A percentile compares a stretch with the other conserved stretches of the same genome.
Evolutionary conservation across 495 filamentous ascomycete genomes (phyloP).

Genomic region (Acidiella bohemica): DNA sequence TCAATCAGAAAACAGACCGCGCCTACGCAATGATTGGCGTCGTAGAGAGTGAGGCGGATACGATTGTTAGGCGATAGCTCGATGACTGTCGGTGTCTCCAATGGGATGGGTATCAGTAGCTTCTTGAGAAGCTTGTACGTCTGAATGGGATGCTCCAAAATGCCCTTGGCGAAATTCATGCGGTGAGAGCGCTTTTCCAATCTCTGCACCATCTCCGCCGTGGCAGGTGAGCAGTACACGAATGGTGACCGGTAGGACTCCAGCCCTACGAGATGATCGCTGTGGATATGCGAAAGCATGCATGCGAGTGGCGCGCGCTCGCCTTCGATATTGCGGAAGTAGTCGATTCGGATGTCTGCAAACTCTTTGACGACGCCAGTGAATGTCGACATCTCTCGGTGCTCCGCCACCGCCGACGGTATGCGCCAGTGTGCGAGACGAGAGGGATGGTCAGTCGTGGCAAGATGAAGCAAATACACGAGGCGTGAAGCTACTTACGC

Average conservation of each 20-base stretch:
- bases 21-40: conserved; percentile 87
- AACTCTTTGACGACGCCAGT: conserved; percentile 60
- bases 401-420: no score
- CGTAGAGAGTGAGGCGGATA: conserved; percentile 70
- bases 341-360: conserved; percentile 67
- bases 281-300: conserved; percentile 89
- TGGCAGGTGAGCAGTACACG: conserved; percentile 80
- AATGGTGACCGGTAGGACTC: conserved; percentile 65
- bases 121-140: conserved; percentile 63
- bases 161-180: conserved; percentile 64
- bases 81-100: conserved; percentile 68
- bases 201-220: conserved; percentile 57
- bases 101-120: conserved; percentile 66
- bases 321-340: conserved; percentile 51
- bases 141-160: conserved; percentile 54
- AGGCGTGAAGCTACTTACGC: no score
- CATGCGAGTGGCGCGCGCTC: conserved; percentile 59
- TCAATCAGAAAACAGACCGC: conserved; percentile 94
- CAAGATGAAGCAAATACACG: no score
- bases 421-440: no score
- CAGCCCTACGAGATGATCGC: conserved; percentile 74
- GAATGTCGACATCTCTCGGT: conserved; percentile 90
- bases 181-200: conserved; percentile 67
- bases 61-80: conserved; percentile 53
- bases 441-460: no score